phyloP scores from a whole-genome alignment of 2,329 filamentous ascomycete genomes.

The Lasiodiplodia citricola region DNA sequence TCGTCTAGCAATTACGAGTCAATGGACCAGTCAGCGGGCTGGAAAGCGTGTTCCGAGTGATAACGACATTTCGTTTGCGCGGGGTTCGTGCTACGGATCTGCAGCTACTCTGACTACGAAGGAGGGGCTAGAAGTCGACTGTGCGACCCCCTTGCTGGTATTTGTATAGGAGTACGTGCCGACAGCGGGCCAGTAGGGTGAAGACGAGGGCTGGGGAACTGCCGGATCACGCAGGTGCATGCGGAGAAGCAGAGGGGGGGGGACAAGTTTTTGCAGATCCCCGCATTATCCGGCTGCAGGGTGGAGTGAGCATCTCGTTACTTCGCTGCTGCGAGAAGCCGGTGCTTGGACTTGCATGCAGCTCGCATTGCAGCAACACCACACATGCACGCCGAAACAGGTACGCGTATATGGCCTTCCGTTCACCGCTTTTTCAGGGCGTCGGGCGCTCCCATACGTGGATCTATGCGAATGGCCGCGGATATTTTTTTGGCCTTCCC shows the following conservation, averaged over 20 bases:
- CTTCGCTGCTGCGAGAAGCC: not conserved
- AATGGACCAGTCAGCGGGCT: not conserved
- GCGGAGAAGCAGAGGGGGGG: not conserved
- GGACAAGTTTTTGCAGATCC: not conserved
- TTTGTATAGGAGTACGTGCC: not conserved
- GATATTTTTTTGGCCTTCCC: not conserved
- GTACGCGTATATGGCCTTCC: not conserved
- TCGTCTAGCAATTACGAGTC: not conserved
- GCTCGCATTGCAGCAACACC: not conserved
- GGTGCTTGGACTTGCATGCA: not conserved
- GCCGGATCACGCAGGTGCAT: conserved; percentile 16
- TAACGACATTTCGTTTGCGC: not conserved
- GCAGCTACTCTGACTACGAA: not conserved
- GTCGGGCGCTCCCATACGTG: not conserved
- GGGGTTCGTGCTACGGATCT: not conserved
- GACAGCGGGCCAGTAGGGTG: conserved; percentile 2
- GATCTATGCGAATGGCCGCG: not conserved
- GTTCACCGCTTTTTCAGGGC: not conserved
- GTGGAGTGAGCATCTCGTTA: conserved; percentile 23
- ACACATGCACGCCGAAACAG: not conserved
- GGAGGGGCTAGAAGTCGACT: not conserved
- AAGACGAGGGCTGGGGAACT: not conserved
- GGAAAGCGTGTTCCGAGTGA: conserved; percentile 19
- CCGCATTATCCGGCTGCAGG: not conserved
- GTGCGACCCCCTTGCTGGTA: no score